A percentile compares a stretch with the other conserved stretches of the same genome.
phyloP scores from a whole-genome alignment of 2,329 filamentous ascomycete species.

The Chrysoporthe austroafricana region DNA sequence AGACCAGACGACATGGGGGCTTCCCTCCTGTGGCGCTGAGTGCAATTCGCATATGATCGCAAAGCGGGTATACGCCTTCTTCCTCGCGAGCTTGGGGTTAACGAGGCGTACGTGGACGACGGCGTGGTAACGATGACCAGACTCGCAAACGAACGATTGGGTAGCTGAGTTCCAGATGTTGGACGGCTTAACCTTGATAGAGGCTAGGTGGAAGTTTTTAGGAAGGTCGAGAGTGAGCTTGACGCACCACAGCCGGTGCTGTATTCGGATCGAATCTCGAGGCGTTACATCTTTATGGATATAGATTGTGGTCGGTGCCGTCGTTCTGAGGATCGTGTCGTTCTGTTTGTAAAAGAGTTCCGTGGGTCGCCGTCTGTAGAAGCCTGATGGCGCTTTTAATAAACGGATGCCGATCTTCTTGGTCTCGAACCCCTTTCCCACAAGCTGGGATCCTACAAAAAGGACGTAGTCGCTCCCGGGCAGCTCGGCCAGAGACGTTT shows the following conservation, averaged over 20 bases:
- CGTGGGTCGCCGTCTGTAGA: neutral
- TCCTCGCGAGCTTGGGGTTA: neutral
- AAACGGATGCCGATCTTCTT: constrained; percentile 8
- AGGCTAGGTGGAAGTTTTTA: constrained; percentile 1
- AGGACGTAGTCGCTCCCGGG: constrained; percentile 26
- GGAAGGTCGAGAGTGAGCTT: constrained; percentile 4
- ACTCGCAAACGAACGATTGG: constrained; percentile 4
- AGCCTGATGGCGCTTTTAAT: constrained; percentile 1
- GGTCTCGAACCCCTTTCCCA: constrained; percentile 4
- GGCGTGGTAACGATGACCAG: constrained; percentile 7
- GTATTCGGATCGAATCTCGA: neutral
- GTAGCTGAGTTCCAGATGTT: constrained; percentile 8
- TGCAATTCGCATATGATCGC: constrained; percentile 7
- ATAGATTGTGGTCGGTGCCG: neutral
- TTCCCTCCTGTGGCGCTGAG: constrained; percentile 4
- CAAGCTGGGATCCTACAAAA: constrained; percentile 4
- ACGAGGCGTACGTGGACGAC: constrained; percentile 4
- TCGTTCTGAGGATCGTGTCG: neutral
- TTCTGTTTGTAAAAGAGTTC: constrained; percentile 1
- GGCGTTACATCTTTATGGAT: constrained; percentile 6
- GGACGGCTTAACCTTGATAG: constrained; percentile 6
- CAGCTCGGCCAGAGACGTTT: constrained; percentile 19
- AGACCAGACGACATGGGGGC: constrained; percentile 5
- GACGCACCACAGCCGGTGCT: constrained; percentile 1
- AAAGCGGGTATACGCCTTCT: neutral